Evolutionary conservation across 495 filamentous ascomycete genomes (phyloP), one percentile per base, ranked within the genome.

Genomic region (Monascus purpureus): DNA sequence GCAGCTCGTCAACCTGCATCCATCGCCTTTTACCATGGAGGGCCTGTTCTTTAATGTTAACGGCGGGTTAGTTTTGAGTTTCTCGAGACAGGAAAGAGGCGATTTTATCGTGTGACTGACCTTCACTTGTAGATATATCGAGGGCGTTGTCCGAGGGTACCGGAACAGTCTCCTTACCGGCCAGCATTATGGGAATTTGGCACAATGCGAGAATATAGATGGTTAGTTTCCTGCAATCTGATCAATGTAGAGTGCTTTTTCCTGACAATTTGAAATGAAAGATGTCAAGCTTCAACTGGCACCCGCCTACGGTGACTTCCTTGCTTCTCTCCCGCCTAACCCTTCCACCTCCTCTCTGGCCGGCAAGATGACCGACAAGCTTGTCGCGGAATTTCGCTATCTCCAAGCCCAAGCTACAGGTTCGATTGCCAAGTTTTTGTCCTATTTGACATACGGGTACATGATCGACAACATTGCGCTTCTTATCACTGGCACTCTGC

Each of bases 381-480:
- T 99, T 43, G 85, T 96, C 45, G 75, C 86, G 33, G 92, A 99
- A 53, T 99, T 99, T 60, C 77, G 85, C 38, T 99, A 99, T 52
- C 65, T 99, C 31, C 77, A 86, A 43, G 84, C 83, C 25, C 92
- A 96, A 50, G 77, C 92, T 11, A 80, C 81, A 4, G 92, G 90
- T 5, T 81, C 83, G 0, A 73, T 93, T 13, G 77, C 86, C 31
- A 84, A 82, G 45, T 99, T 99, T 55, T 77, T 96, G 62, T 83
- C 94, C 49, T 99, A 93, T 55, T 63, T 99, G 34, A 96, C 88
- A 8, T 96, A 99, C 48, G 86, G 84, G 28, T 99, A 99, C 66
- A 99, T 99, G 90, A 99, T 99, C 57, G 90, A 99, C 59, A 99
- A 99, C 53, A 85, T 99, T 25, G 92, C 90, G 16, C 76, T 99